Percentiles rank a stretch among this genome's conserved stretches.
These are phyloP conservation scores for Tetrapisispora phaffii DNA, from an alignment of 805 yeast genomes.

Conservation along the genomic window DNA sequence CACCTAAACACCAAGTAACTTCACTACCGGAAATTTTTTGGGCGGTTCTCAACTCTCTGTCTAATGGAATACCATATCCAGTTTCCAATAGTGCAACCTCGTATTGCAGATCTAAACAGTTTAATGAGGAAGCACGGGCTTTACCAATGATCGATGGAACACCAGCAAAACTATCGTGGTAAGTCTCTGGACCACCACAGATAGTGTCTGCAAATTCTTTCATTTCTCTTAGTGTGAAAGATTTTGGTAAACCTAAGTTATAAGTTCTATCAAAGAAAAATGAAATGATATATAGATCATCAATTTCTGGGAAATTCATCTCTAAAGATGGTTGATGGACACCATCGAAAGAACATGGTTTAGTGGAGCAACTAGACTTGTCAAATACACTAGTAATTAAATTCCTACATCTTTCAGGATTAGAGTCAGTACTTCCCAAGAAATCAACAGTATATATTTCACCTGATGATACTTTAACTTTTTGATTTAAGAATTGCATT, in stretches of 20 bases:
- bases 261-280: slow-evolving; percentile 90
- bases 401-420: slow-evolving; percentile 78
- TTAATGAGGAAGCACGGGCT: slow-evolving; percentile 70
- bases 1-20: slow-evolving; percentile 98
- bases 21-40: slow-evolving; percentile 81
- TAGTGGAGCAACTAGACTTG: slow-evolving; percentile 67
- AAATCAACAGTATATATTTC: slow-evolving; percentile 46
- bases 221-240: slow-evolving; percentile 79
- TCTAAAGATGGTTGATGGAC: slow-evolving; percentile 90
- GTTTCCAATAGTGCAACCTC: slow-evolving; percentile 86
- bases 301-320: slow-evolving; percentile 57
- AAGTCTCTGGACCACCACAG: slow-evolving; percentile 70
- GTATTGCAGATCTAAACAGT: slow-evolving; percentile 90
- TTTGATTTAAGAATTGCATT: slow-evolving; percentile 44
- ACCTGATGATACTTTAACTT: slow-evolving; percentile 45
- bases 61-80: slow-evolving; percentile 92
- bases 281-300: slow-evolving; percentile 84
- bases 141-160: slow-evolving; percentile 58
- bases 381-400: slow-evolving; percentile 74
- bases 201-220: slow-evolving; percentile 72
- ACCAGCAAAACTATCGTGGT: slow-evolving; percentile 59
- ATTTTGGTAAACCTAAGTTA: slow-evolving; percentile 89
- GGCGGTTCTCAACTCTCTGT: slow-evolving; percentile 87
- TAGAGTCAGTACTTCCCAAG: slow-evolving; percentile 50
- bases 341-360: slow-evolving; percentile 95